Percentiles rank a stretch among this genome's conserved stretches.
Conservation (phyloP, 768 basidiomycete species). For the Coprinopsis marcescibilis region DNA sequence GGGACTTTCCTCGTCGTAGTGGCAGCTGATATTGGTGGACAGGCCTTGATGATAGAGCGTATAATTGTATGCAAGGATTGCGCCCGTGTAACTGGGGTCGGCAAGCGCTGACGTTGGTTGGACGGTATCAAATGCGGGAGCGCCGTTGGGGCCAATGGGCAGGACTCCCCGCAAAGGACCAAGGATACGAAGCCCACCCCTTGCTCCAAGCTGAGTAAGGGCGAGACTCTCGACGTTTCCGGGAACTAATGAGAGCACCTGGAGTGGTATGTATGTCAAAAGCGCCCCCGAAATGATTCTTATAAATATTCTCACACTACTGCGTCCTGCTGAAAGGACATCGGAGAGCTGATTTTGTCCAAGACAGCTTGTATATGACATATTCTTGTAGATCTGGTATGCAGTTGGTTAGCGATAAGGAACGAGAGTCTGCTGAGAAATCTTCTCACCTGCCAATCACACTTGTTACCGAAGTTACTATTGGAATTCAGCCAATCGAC, state of each 20-base stretch:
- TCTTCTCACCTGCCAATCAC: constrained; percentile 1
- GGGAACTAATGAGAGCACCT: constrained; percentile 15
- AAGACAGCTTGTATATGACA: neutral
- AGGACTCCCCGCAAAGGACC: constrained; percentile 19
- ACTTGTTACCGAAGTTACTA: neutral
- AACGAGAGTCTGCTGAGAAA: neutral
- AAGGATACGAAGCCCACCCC: constrained; percentile 17
- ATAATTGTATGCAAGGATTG: constrained; percentile 15
- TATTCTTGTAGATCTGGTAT: neutral
- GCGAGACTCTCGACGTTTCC: constrained; percentile 13
- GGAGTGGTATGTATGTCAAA: neutral
- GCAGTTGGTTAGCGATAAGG: neutral
- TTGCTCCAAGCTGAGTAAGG: constrained; percentile 16
- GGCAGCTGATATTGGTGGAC: constrained; percentile 15
- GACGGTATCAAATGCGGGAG: constrained; percentile 14
- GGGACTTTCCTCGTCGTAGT: constrained; percentile 13
- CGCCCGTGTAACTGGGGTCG: neutral
- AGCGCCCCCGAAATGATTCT: neutral
- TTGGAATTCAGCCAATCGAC: neutral
- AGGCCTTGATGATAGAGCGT: constrained; percentile 20
- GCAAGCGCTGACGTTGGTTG: constrained; percentile 10
- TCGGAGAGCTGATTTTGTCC: neutral
- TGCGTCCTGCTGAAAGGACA: neutral
- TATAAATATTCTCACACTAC: neutral
- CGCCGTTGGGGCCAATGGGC: constrained; percentile 19